A percentile compares a stretch with the other conserved stretches of the same genome.
These are phyloP conservation scores for Cutaneotrichosporon mucoides DNA, from an alignment of 1,284 basidiomycete genomes.

Conservation along the genomic window DNA sequence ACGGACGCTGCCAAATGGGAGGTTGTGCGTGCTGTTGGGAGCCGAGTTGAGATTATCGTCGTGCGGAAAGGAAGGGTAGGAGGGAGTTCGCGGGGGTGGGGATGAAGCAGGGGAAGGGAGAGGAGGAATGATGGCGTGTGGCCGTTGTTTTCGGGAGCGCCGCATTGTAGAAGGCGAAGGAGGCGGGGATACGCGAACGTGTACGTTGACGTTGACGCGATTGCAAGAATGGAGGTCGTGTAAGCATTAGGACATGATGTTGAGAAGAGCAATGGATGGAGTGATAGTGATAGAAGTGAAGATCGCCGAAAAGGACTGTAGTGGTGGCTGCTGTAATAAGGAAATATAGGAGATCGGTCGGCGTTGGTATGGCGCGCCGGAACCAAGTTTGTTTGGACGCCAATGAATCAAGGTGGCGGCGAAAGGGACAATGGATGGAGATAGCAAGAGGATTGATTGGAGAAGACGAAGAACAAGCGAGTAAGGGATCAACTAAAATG, in stretches of 20 bases:
- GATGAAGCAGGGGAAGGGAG: neutral
- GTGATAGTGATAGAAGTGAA: neutral
- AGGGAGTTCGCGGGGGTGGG: neutral
- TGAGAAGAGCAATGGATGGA: too few species aligned
- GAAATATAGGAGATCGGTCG: too few species aligned
- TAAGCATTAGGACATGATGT: constrained; percentile 1
- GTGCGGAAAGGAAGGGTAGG: neutral
- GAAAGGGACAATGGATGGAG: too few species aligned
- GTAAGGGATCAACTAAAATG: too few species aligned
- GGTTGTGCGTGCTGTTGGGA: neutral
- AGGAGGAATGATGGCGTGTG: neutral
- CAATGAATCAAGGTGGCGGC: too few species aligned
- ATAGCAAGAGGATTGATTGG: too few species aligned
- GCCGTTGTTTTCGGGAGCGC: neutral
- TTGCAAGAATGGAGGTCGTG: neutral
- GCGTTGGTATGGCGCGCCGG: too few species aligned
- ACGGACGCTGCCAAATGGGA: constrained; percentile 4
- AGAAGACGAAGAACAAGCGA: too few species aligned
- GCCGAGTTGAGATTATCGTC: neutral
- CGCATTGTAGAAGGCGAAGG: neutral
- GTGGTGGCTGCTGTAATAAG: too few species aligned
- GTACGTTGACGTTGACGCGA: neutral
- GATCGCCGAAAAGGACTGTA: too few species aligned
- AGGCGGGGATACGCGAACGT: neutral
- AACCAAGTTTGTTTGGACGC: too few species aligned